Percentiles rank a stretch among this genome's conserved stretches.
These are phyloP conservation scores for Teratosphaeria nubilosa DNA, from an alignment of 2,329 filamentous ascomycete species.

Conservation along the genomic window DNA sequence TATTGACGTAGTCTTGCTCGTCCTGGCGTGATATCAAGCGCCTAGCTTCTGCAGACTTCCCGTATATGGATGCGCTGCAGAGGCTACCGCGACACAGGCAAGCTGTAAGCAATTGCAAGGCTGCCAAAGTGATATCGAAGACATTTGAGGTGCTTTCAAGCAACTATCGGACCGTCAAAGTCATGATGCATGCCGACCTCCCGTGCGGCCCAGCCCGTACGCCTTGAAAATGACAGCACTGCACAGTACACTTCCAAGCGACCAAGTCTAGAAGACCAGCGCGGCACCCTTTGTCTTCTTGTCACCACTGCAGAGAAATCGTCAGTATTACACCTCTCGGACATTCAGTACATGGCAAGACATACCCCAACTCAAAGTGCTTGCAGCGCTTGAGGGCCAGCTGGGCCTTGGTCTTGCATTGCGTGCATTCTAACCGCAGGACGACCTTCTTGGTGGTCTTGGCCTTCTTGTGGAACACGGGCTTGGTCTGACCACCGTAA, in stretches of 20 bases:
- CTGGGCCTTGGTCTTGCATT: conserved; percentile 97
- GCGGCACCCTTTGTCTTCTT: conserved; percentile 99
- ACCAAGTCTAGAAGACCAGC: conserved; percentile 86
- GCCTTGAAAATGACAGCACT: conserved; percentile 14
- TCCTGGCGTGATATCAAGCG: no score
- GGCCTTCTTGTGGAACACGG: conserved; percentile 99
- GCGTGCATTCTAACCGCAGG: conserved; percentile 91
- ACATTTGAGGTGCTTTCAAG: not conserved
- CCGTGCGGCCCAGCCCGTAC: conserved; percentile 9
- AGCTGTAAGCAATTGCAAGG: not conserved
- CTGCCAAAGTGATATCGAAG: not conserved
- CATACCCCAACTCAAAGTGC: conserved; percentile 99
- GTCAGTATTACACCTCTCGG: conserved; percentile 30
- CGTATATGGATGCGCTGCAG: no score
- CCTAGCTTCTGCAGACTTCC: no score
- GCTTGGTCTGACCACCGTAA: conserved; percentile 99
- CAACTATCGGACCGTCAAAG: not conserved
- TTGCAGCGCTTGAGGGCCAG: conserved; percentile 99
- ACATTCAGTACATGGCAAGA: conserved; percentile 18
- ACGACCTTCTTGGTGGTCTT: conserved; percentile 99
- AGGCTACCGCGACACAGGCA: not conserved
- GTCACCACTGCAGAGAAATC: conserved; percentile 65
- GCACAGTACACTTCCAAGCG: not conserved
- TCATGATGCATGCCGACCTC: not conserved
- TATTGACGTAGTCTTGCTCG: no score